A percentile compares a stretch with the other conserved stretches of the same genome.
Conservation (phyloP, 169 alveolate species). For the Plasmodium billcollinsi region DNA sequence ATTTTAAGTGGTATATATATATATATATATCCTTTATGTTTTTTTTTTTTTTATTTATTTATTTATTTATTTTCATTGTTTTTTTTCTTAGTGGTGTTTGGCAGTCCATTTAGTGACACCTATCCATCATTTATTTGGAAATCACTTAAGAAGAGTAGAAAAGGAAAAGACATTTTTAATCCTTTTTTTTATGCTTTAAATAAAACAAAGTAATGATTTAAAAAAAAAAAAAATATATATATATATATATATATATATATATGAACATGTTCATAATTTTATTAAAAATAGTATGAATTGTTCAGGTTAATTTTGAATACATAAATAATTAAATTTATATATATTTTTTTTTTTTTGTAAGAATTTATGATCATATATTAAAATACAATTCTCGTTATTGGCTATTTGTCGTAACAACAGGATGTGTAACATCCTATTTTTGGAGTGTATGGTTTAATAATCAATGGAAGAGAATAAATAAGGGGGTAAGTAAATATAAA, state of each 20-base stretch:
- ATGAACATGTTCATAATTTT: not conserved
- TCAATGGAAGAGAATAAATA: constrained; percentile 58
- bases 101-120: constrained; percentile 77
- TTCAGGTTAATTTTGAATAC: not conserved
- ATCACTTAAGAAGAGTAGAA: constrained; percentile 58
- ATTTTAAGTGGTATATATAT: too few relatives aligned
- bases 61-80: not conserved
- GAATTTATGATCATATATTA: constrained; percentile 71
- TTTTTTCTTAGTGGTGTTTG: constrained; percentile 56
- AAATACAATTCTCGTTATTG: constrained; percentile 65
- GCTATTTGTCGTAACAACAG: constrained; percentile 65
- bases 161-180: constrained; percentile 71
- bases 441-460: constrained; percentile 75
- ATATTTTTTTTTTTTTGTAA: constrained; percentile 7
- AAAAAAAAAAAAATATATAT: not conserved
- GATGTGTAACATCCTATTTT: constrained; percentile 73
- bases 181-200: constrained; percentile 65
- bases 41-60: too few relatives aligned
- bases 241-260: not conserved
- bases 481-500: constrained; percentile 34
- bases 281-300: not conserved
- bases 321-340: not conserved
- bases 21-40: too few relatives aligned
- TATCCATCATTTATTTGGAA: constrained; percentile 75
- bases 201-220: constrained; percentile 44